Evolutionary conservation across 1,284 basidiomycete genomes (phyloP), one percentile per base, ranked within the genome.

Genomic region (Puccinia hordei): DNA sequence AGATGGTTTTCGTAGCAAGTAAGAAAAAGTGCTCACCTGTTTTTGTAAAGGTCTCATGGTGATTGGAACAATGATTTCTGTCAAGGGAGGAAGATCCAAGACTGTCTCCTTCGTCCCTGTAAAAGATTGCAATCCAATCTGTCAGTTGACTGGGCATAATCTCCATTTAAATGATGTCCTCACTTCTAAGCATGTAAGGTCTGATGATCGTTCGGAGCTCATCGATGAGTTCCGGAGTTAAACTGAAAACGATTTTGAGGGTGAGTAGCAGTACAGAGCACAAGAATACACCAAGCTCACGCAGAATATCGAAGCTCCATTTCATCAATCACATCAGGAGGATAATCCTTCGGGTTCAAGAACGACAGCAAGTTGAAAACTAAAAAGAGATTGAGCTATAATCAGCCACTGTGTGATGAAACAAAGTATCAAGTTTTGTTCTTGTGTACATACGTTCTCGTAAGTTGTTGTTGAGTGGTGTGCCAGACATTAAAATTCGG

Each of bases 401-500:
- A 63, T 63, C 12, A 51, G 53, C 22, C 57, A 61, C 44, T 69
- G 17, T 13, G 35, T 13, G n/a, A n/a, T n/a, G 15, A 35, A 49
- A 73, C 53, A 59, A 19, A 41, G 35, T 49, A 33, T 46, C 38
- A 41, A 27, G 1, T 33, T 63, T 19, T 65, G 35, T 22, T 44
- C 8, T 10, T n/a, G 27, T 19, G 55, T 13, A 55, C 79, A 66
- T 44, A 81, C 79, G 79, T 81, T 99, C 96, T 74, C 93, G 90
- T 51, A 98, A 91, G 84, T 97, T 98, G 87, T 98, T 98, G 86
- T 99, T 98, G 74, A 99, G 87, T 1, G 96, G 96, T 0, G 97
- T 98, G 89, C 95, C 95, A 22, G 95, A 97, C 89, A 98, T 92
- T 75, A 98, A 91, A 61, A 98, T 88, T 24, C 93, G 90, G 84